Base-by-base conservation (phyloP, 23 red algal species). In the Pyropia yezoensis region DNA sequence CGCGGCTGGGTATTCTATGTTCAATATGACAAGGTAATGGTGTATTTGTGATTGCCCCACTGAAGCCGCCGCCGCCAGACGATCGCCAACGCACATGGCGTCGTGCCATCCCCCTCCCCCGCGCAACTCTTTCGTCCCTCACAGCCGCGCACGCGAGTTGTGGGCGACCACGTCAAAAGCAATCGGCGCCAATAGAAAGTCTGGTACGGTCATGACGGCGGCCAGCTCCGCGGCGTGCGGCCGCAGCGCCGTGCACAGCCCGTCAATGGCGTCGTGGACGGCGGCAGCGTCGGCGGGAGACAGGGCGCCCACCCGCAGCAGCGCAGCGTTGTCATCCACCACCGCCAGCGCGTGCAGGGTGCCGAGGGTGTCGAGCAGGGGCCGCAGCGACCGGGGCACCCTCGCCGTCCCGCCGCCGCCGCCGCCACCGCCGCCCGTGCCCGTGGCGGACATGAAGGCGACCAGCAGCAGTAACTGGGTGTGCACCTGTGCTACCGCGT, bases 161-260 rank as follows among this genome's bases (percentile, higher is more conserved):
- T 74, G 82, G 1, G 66, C 61, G 19, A 96, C 80, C 26, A 75
- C 83, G 65, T 96, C 90, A 53, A 96, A 96, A 3, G 90, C 90
- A 60, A 96, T 88, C 1, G 90, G 90, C 28, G 90, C 90, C 18
- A 96, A 63, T 23, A 96, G 58, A 50, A 83, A 75, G 52, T 70
- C 74, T 27, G 90, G 90, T 21, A 83, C 65, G 22, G 66, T 75
- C 68, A 96, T 88, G 9, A 63, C 62, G 8, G 81, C 76, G 20
- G 82, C 82, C 18, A 88, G 72, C 34, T 78, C 63, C 61, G 80
- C 50, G 2, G 79, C 81, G 27, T 83, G 61, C 20, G 83, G 71
- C 27, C 82, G 57, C 52, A 96, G 55, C 59, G 69, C 51, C 69
- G 58, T 69, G 55, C 90, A 83, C 19, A 88, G 60, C 58, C 33